Evolutionary conservation across 345 rosid species (phyloP), one percentile per base, ranked within the genome.

Genomic region (Bruguiera parviflora): DNA sequence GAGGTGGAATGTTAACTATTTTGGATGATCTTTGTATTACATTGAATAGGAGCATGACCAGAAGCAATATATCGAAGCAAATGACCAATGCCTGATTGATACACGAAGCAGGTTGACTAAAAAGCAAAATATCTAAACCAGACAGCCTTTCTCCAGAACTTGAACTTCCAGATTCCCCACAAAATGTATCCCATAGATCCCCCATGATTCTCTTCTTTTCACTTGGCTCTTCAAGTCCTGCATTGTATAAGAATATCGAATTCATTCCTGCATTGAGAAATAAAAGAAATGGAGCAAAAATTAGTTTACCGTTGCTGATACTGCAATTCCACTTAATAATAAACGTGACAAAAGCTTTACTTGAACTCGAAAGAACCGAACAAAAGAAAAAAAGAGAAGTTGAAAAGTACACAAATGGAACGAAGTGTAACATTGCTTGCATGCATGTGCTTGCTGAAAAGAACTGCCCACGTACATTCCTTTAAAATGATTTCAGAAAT

Each of bases 21-120:
- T 78, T 82, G 1, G 84, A 71, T 1, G 87, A 35, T 76, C 79
- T 88, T 64, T 49, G 78, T 47, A 87, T 65, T 74, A 81, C 75
- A 75, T 28, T 84, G 78, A 85, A 63, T 32, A 78, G 71, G 67
- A 88, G 83, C 65, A 81, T 15, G 69, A 77, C 46, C 29, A 88
- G 73, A 67, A 93, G 89, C 51, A 85, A 33, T 56, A 76, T n/a
- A 72, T 85, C 71, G 67, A 80, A 84, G 76, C 86, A 81, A 69
- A 84, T 72, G 69, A 85, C 77, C 51, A 88, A 69, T 25, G 79
- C 79, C 19, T 79, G 81, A 64, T 83, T 82, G 78, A 71, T 58
- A 70, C 96, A 94, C 3, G 86, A 81, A 73, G 78, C 58, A 27
- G 88, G 79, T 60, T 76, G 78, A 57, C 66, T 63, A 29, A 73